Evolutionary conservation across 1,284 basidiomycete genomes (phyloP).

Genomic region (Thecaphora thlaspeos): DNA sequence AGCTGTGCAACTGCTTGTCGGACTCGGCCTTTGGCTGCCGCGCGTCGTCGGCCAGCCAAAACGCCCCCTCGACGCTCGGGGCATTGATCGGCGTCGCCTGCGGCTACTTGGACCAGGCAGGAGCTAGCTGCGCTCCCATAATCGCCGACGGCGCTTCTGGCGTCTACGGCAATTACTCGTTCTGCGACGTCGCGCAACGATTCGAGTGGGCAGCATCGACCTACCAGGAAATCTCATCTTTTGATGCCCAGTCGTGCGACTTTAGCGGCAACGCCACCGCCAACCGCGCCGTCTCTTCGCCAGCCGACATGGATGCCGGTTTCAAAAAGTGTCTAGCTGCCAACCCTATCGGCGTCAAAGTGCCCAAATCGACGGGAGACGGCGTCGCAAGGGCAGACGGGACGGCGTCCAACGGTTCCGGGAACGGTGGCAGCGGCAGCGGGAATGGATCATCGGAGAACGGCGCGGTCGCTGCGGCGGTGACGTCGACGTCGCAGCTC

Average conservation of each 20-base stretch:
- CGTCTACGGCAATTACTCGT: conserved; percentile 71
- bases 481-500: too few relatives aligned
- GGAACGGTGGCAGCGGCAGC: too few relatives aligned
- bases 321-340: conserved; percentile 71
- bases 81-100: conserved; percentile 70
- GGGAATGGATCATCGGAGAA: too few relatives aligned
- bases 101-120: conserved; percentile 65
- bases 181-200: conserved; percentile 70
- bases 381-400: too few relatives aligned
- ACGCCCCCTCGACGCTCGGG: conserved; percentile 71
- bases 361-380: conserved; percentile 1
- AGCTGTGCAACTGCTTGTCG: conserved; percentile 75
- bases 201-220: conserved; percentile 71
- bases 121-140: conserved; percentile 67
- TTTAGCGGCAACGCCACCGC: conserved; percentile 81
- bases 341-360: conserved; percentile 62
- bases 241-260: conserved; percentile 66
- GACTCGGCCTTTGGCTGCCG: conserved; percentile 68
- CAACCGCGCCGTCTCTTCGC: conserved; percentile 65
- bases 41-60: conserved; percentile 67
- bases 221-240: conserved; percentile 70
- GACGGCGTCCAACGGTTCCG: too few relatives aligned
- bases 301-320: conserved; percentile 65
- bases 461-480: too few relatives aligned
- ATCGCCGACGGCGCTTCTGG: conserved; percentile 72